These are phyloP conservation scores for Pterulicium gracile DNA, from an alignment of 1,284 basidiomycete species.

Conservation along the genomic window DNA sequence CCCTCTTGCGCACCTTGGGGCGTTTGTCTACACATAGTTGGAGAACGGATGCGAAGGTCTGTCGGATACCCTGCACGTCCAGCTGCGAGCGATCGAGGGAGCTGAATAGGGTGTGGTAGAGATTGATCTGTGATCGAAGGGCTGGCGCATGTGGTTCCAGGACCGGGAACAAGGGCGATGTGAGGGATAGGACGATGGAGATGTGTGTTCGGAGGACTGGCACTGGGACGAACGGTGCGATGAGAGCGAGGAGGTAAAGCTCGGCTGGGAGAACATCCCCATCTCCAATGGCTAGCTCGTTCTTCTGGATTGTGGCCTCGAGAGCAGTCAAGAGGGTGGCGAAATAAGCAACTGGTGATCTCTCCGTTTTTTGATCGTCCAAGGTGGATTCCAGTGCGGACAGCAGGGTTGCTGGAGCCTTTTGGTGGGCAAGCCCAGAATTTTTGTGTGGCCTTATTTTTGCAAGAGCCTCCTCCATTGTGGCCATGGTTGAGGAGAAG, in stretches of 20 bases:
- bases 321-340: constrained; percentile 76
- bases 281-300: constrained; percentile 52
- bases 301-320: constrained; percentile 60
- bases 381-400: constrained; percentile 86
- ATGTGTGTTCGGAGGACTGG: constrained; percentile 64
- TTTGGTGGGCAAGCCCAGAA: constrained; percentile 80
- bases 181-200: constrained; percentile 52
- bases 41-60: constrained; percentile 71
- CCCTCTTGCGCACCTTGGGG: constrained; percentile 90
- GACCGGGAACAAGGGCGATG: constrained; percentile 67
- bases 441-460: constrained; percentile 87
- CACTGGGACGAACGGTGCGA: constrained; percentile 66
- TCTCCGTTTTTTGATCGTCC: constrained; percentile 62
- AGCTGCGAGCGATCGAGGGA: constrained; percentile 65
- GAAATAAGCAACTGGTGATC: constrained; percentile 80
- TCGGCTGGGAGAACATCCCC: constrained; percentile 81
- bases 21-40: constrained; percentile 79
- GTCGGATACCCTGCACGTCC: constrained; percentile 57
- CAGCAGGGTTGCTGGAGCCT: constrained; percentile 83
- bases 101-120: constrained; percentile 59
- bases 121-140: constrained; percentile 63
- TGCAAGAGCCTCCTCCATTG: constrained; percentile 55
- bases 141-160: constrained; percentile 57
- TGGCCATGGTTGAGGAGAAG: neutral
- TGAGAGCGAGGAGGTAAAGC: constrained; percentile 82